phyloP scores from a whole-genome alignment of 371 early-diverging fungal species.

The Funneliformis caledonium region DNA sequence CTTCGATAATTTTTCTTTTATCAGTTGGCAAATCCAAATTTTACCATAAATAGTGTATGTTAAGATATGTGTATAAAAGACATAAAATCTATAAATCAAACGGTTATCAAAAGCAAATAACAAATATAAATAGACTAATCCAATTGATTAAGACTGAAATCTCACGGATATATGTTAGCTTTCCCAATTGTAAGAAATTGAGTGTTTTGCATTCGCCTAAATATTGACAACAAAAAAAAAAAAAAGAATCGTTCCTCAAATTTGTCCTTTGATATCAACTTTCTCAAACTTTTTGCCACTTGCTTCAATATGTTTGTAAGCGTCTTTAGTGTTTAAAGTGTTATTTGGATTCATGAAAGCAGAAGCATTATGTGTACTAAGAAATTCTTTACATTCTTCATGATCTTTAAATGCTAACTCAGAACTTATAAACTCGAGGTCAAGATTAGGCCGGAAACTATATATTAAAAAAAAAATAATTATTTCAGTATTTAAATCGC shows the following conservation, averaged over 20 bases:
- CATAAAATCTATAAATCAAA: too few relatives aligned
- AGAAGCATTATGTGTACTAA: constrained; percentile 49
- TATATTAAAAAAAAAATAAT: neutral
- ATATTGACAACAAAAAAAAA: too few relatives aligned
- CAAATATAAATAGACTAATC: too few relatives aligned
- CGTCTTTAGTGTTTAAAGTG: constrained; percentile 60
- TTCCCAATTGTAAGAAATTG: too few relatives aligned
- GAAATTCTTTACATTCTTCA: constrained; percentile 50
- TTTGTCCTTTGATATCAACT: constrained; percentile 80
- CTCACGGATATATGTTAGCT: too few relatives aligned
- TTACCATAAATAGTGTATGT: too few relatives aligned
- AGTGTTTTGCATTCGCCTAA: too few relatives aligned
- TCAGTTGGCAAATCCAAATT: too few relatives aligned
- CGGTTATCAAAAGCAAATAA: too few relatives aligned
- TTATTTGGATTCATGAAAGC: constrained; percentile 33
- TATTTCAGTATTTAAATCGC: neutral
- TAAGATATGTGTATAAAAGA: too few relatives aligned
- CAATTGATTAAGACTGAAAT: too few relatives aligned
- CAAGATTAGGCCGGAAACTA: constrained; percentile 62
- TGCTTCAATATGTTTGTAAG: constrained; percentile 55
- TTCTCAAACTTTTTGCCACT: constrained; percentile 66
- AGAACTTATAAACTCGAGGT: constrained; percentile 51
- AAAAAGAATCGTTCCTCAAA: constrained; percentile 42
- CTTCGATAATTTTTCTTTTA: too few relatives aligned
- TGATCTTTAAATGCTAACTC: constrained; percentile 59